These are phyloP conservation scores for Cutaneotrichosporon cutaneum DNA, from an alignment of 1,284 basidiomycete genomes.

Conservation along the genomic window DNA sequence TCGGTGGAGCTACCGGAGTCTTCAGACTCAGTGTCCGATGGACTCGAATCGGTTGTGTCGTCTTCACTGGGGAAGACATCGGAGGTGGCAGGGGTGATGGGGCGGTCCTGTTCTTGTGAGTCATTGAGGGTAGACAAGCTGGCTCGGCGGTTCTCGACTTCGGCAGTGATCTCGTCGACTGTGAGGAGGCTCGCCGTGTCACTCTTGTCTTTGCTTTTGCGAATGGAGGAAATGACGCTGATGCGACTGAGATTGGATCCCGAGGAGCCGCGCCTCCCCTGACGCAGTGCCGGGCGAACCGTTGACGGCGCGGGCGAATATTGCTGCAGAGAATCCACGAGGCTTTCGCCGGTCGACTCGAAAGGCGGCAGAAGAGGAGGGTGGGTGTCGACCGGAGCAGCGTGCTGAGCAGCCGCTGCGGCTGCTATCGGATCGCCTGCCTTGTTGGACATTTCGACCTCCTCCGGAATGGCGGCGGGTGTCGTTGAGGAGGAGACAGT, in stretches of 20 bases:
- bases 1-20: slow-evolving; percentile 41
- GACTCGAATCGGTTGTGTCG: slow-evolving; percentile 48
- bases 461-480: slow-evolving; percentile 44
- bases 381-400: slow-evolving; percentile 22
- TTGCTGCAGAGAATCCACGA: slow-evolving; percentile 70
- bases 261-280: slow-evolving; percentile 57
- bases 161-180: slow-evolving; percentile 95
- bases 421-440: not conserved
- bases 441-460: slow-evolving; percentile 25
- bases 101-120: slow-evolving; percentile 12
- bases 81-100: not conserved
- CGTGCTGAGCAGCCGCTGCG: not conserved
- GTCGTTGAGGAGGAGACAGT: slow-evolving; percentile 26
- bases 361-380: slow-evolving; percentile 74
- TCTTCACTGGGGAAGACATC: slow-evolving; percentile 9
- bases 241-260: slow-evolving; percentile 60
- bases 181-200: slow-evolving; percentile 91
- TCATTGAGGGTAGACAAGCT: slow-evolving; percentile 54
- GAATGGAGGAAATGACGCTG: slow-evolving; percentile 76
- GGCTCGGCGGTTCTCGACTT: slow-evolving; percentile 79
- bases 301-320: slow-evolving; percentile 32
- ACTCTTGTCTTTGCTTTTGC: slow-evolving; percentile 74
- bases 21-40: slow-evolving; percentile 39
- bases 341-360: slow-evolving; percentile 69
- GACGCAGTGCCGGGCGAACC: slow-evolving; percentile 49